Evolutionary conservation across 2,329 filamentous ascomycete species (phyloP).

Genomic region (Pestalotiopsis sp.): DNA sequence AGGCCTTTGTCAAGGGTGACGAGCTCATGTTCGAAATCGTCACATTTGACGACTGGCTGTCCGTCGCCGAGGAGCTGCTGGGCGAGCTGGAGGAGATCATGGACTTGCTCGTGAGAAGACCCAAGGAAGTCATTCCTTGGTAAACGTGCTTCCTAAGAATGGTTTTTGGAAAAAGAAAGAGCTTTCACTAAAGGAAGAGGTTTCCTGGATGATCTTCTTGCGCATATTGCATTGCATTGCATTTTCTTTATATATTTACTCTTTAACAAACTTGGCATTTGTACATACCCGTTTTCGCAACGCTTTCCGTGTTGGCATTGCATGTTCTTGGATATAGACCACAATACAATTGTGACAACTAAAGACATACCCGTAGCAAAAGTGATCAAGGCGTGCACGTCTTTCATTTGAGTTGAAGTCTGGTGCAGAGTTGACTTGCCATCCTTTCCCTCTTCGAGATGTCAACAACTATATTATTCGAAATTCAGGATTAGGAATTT

Average conservation of each 20-base stretch:
- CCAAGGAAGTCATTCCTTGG: conserved; percentile 22
- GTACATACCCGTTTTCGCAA: background rate
- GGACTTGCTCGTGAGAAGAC: conserved; percentile 37
- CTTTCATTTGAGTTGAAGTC: too few species aligned
- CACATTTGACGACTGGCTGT: conserved; percentile 56
- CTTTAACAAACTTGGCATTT: background rate
- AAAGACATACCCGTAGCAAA: too few species aligned
- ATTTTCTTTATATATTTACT: background rate
- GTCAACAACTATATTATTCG: too few species aligned
- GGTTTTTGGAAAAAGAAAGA: background rate
- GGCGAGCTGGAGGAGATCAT: conserved; percentile 46
- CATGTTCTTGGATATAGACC: background rate
- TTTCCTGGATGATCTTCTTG: background rate
- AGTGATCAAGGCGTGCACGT: too few species aligned
- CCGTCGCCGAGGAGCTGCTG: conserved; percentile 50
- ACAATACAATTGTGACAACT: too few species aligned
- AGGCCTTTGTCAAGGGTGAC: conserved; percentile 57
- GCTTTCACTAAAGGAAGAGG: background rate
- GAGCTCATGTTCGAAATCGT: conserved; percentile 58
- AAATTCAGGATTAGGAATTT: too few species aligned
- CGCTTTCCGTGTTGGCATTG: background rate
- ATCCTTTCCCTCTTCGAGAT: too few species aligned
- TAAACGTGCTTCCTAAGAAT: background rate
- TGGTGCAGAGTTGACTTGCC: too few species aligned
- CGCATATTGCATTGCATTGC: background rate